These are phyloP conservation scores for Fusarium tuaranense DNA, from an alignment of 2,329 filamentous ascomycete species.

Conservation along the genomic window DNA sequence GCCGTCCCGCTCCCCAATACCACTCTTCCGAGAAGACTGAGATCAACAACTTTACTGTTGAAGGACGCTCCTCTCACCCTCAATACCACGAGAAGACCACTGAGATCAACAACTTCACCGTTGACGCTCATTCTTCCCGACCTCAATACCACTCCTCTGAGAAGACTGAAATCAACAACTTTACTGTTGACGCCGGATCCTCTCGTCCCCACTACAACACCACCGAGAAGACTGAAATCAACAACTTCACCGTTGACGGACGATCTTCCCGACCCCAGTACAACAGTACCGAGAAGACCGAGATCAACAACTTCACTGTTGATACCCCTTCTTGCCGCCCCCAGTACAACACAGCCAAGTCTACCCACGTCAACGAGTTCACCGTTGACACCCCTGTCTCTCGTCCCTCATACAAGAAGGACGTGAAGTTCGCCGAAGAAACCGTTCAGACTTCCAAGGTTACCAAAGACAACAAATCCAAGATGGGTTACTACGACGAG, in stretches of 20 bases:
- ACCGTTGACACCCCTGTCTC: conserved; percentile 52
- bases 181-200: conserved; percentile 30
- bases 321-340: conserved; percentile 38
- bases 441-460: conserved; percentile 69
- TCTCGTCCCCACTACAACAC: conserved; percentile 21
- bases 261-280: conserved; percentile 27
- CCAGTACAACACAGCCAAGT: conserved; percentile 36
- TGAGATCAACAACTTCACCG: conserved; percentile 31
- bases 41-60: conserved; percentile 47
- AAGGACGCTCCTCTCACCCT: conserved; percentile 34
- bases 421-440: conserved; percentile 72
- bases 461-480: conserved; percentile 59
- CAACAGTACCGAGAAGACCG: conserved; percentile 36
- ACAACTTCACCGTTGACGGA: conserved; percentile 33
- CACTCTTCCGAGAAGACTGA: conserved; percentile 40
- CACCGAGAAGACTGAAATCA: conserved; percentile 30
- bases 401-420: conserved; percentile 63
- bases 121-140: conserved; percentile 30
- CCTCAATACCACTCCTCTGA: conserved; percentile 18
- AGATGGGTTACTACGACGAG: conserved; percentile 76
- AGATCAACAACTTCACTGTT: conserved; percentile 47
- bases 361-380: conserved; percentile 40
- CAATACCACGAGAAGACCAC: conserved; percentile 30
- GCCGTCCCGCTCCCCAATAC: conserved; percentile 35
- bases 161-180: conserved; percentile 35